These are phyloP conservation scores for Phytophthora agathidicida DNA, from an alignment of 352 stramenopile species.

Conservation along the genomic window DNA sequence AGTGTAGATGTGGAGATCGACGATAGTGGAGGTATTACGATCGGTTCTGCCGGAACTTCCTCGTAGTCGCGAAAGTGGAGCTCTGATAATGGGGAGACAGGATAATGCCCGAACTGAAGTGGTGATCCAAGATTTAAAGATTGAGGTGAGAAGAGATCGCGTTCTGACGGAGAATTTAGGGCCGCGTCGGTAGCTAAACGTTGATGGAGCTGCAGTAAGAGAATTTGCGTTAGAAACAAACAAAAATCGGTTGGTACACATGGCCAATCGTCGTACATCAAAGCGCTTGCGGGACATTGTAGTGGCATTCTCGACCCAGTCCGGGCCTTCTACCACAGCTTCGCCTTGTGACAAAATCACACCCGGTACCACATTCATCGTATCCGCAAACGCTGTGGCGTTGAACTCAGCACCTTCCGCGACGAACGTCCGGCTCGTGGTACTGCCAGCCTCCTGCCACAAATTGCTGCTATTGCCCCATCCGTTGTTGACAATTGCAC, in stretches of 20 bases:
- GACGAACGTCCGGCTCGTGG: conserved; percentile 24
- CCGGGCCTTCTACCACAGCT: conserved; percentile 41
- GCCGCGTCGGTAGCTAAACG: conserved; percentile 54
- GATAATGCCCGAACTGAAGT: conserved; percentile 15
- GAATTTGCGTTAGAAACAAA: too few relatives aligned
- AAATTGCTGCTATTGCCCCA: conserved; percentile 22
- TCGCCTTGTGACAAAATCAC: conserved; percentile 56
- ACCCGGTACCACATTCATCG: conserved; percentile 43
- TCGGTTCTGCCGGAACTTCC: conserved; percentile 47
- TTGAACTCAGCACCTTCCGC: conserved; percentile 34
- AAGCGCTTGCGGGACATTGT: conserved; percentile 80
- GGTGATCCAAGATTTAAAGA: conserved; percentile 21
- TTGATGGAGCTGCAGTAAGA: conserved; percentile 59
- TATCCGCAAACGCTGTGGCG: conserved; percentile 18
- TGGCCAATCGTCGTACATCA: too few relatives aligned
- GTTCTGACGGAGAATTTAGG: conserved; percentile 35
- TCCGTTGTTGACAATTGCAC: conserved; percentile 2
- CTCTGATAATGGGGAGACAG: conserved; percentile 10
- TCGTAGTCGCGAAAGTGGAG: conserved; percentile 40
- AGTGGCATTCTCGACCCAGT: conserved; percentile 40
- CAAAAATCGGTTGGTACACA: too few relatives aligned
- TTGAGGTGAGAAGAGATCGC: conserved; percentile 8
- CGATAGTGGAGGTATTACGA: conserved; percentile 42
- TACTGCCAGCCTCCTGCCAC: conserved; percentile 22
- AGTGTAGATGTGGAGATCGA: conserved; percentile 38